Percentiles rank a stretch among this genome's conserved stretches.
These are phyloP conservation scores for Lactarius evosmus DNA, from an alignment of 768 basidiomycete genomes.

Conservation along the genomic window DNA sequence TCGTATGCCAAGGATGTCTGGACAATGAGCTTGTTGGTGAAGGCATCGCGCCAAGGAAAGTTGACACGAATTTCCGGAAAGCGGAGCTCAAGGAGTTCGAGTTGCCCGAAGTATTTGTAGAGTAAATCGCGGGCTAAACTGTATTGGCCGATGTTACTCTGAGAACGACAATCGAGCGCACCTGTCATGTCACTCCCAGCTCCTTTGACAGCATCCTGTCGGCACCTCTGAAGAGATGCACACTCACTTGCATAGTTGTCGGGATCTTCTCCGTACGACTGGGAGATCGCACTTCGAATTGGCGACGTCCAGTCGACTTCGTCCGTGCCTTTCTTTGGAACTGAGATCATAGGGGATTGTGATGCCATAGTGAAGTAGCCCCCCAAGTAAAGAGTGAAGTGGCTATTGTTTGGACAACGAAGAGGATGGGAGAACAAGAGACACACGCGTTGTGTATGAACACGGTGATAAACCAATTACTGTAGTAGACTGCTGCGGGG, in stretches of 20 bases:
- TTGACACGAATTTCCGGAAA: slow-evolving; percentile 96
- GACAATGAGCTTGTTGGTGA: slow-evolving; percentile 88
- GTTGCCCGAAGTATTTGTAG: slow-evolving; percentile 99
- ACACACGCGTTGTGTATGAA: not conserved
- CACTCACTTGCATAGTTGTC: slow-evolving; percentile 86
- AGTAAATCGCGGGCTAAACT: slow-evolving; percentile 81
- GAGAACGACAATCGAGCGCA: slow-evolving; percentile 36
- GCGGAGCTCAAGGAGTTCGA: slow-evolving; percentile 93
- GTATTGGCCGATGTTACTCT: not conserved
- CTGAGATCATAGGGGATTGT: slow-evolving; percentile 86
- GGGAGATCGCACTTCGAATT: slow-evolving; percentile 79
- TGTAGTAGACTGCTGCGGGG: not conserved
- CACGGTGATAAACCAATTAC: not conserved
- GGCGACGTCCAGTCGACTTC: slow-evolving; percentile 96
- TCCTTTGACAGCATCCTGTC: slow-evolving; percentile 94
- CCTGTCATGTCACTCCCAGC: slow-evolving; percentile 96
- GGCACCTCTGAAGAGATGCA: slow-evolving; percentile 78
- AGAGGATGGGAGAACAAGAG: not conserved
- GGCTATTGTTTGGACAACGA: not conserved
- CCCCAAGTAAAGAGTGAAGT: not conserved
- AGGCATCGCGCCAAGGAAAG: slow-evolving; percentile 97
- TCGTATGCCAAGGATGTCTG: slow-evolving; percentile 98
- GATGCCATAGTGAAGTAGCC: slow-evolving; percentile 50
- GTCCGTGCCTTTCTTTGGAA: slow-evolving; percentile 91
- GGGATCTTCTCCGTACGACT: slow-evolving; percentile 91